A percentile compares a stretch with the other conserved stretches of the same genome.
Evolutionary conservation across 179 eudicot species (phyloP).

Genomic region (Heliamphora pulchella): DNA sequence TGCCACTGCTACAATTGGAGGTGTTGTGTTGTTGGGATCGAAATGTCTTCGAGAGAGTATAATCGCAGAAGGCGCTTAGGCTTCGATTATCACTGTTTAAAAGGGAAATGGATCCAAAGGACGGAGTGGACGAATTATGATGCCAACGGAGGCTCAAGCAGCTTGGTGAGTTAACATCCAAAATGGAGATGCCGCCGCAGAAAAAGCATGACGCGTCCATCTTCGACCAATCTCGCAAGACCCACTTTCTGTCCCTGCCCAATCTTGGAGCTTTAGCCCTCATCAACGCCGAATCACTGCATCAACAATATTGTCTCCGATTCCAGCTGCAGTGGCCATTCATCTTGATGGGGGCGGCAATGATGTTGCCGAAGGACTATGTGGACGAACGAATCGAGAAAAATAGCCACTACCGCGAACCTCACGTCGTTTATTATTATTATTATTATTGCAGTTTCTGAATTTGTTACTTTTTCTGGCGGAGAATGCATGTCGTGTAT

Average conservation of each 20-base stretch:
- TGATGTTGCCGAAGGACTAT: background rate
- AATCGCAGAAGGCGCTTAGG: conserved; percentile 1
- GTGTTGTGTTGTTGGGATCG: background rate
- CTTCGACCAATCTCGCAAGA: background rate
- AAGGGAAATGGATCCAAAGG: background rate
- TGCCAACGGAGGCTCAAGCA: conserved; percentile 1
- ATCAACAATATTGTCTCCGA: background rate
- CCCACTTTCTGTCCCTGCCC: background rate
- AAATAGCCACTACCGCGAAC: background rate
- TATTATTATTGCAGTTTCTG: background rate
- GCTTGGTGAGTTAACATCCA: conserved; percentile 12
- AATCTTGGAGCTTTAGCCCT: background rate
- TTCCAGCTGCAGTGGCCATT: background rate
- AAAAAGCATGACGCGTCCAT: conserved; percentile 25
- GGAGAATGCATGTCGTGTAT: background rate
- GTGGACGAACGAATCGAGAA: background rate
- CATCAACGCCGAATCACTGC: background rate
- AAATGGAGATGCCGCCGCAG: conserved; percentile 21
- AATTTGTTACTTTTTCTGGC: background rate
- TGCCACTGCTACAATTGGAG: background rate
- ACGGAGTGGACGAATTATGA: background rate
- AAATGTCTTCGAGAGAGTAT: background rate
- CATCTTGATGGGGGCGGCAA: background rate
- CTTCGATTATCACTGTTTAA: background rate
- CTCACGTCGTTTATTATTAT: background rate